Percentiles rank a stretch among this genome's conserved stretches.
Conservation (phyloP, 805 yeast species). For the Pichia heedii region DNA sequence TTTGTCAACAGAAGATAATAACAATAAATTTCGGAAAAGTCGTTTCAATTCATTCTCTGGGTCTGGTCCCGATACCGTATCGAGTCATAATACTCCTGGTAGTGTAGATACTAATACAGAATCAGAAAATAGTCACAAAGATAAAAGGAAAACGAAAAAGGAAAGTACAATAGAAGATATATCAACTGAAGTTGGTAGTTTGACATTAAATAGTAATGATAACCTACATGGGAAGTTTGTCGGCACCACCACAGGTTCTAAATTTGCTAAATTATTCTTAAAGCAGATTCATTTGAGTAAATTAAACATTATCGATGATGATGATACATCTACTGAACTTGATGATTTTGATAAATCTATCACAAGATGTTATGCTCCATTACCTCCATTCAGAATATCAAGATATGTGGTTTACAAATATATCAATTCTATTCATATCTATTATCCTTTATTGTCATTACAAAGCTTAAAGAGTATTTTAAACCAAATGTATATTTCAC, state of each 20-base stretch:
- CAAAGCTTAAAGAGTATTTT: conserved; percentile 9
- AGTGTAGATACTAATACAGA: too few relatives aligned
- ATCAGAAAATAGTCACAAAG: too few relatives aligned
- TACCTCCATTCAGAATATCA: conserved; percentile 16
- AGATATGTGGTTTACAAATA: conserved; percentile 10
- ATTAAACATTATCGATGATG: conserved; percentile 2
- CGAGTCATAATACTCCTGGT: neutral
- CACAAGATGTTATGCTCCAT: conserved; percentile 13
- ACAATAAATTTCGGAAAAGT: neutral
- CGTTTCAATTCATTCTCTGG: neutral
- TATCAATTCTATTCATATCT: conserved; percentile 15
- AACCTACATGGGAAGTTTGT: conserved; percentile 13
- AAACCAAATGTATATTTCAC: conserved; percentile 9
- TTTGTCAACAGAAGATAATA: too few relatives aligned
- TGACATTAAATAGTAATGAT: conserved; percentile 13
- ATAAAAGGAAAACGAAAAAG: neutral
- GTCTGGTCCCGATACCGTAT: neutral
- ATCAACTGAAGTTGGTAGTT: conserved; percentile 21
- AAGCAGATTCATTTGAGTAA: conserved; percentile 14
- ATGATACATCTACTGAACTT: conserved; percentile 4
- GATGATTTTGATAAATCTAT: conserved; percentile 14
- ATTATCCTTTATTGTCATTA: conserved; percentile 14
- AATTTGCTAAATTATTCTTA: conserved; percentile 16
- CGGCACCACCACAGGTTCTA: conserved; percentile 13
- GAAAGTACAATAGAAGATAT: conserved; percentile 15